Conservation (phyloP, 148 eudicot genomes). For the Fagopyrum esculentum region DNA sequence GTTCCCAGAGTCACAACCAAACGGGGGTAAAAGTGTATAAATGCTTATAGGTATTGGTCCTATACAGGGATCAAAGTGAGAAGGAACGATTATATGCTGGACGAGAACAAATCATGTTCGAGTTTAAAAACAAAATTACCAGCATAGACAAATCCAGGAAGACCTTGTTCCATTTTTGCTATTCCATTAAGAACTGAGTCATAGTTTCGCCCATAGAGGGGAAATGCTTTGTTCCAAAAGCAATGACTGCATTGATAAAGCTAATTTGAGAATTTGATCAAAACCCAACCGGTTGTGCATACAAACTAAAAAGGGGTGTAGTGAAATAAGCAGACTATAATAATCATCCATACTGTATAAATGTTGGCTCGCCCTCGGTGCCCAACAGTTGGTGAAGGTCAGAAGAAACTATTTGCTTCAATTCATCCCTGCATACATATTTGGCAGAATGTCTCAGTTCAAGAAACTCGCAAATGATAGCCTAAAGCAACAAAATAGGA, state of each 20-base stretch:
- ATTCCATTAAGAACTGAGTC: constrained; percentile 59
- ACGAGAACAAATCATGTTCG: neutral
- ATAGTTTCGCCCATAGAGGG: constrained; percentile 72
- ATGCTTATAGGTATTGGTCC: neutral
- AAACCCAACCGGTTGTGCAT: constrained; percentile 6
- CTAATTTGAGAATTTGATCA: neutral
- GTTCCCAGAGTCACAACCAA: no score
- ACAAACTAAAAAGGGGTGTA: neutral
- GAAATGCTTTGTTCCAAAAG: constrained; percentile 92
- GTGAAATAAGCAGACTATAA: neutral
- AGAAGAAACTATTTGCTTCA: constrained; percentile 65
- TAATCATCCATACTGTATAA: constrained; percentile 41
- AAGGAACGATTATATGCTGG: neutral
- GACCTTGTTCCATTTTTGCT: constrained; percentile 75
- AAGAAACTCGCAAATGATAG: neutral
- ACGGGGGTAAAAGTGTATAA: neutral
- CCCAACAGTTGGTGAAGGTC: constrained; percentile 62
- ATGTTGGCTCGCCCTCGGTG: constrained; percentile 55
- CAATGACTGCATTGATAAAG: constrained; percentile 49
- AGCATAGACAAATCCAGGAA: constrained; percentile 90
- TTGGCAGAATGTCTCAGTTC: neutral
- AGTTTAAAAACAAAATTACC: constrained; percentile 27
- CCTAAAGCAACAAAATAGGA: neutral
- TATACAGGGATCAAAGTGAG: neutral
- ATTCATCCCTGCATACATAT: constrained; percentile 51